Conservation (phyloP, 768 basidiomycete species). For the Chlorophyllum brunneum region DNA sequence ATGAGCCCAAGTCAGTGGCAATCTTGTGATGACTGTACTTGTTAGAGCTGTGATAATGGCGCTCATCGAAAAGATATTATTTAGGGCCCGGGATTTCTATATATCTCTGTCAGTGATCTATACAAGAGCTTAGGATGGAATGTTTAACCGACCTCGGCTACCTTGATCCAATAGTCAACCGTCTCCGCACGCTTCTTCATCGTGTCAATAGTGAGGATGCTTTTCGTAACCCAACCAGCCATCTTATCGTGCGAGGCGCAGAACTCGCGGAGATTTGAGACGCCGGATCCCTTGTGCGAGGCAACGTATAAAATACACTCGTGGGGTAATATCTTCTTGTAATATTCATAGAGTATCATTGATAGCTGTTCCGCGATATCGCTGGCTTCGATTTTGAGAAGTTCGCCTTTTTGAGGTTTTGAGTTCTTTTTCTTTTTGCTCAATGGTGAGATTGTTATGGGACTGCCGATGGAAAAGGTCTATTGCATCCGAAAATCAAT, state of each 20-base stretch:
- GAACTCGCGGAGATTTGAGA: slow-evolving; percentile 48
- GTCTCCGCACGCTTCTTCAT: slow-evolving; percentile 53
- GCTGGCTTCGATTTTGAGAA: slow-evolving; percentile 60
- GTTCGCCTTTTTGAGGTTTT: slow-evolving; percentile 52
- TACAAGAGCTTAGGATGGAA: background rate
- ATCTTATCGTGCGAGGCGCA: slow-evolving; percentile 60
- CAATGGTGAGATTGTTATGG: slow-evolving; percentile 20
- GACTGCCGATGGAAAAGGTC: slow-evolving; percentile 23
- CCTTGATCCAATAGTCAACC: slow-evolving; percentile 73
- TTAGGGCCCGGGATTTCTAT: slow-evolving; percentile 61
- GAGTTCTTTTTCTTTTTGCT: slow-evolving; percentile 37
- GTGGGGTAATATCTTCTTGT: slow-evolving; percentile 62
- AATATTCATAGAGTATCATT: slow-evolving; percentile 67
- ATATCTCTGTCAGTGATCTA: background rate
- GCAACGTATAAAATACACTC: slow-evolving; percentile 72
- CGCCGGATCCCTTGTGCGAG: slow-evolving; percentile 29
- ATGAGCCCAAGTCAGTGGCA: slow-evolving; percentile 67
- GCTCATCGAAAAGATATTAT: slow-evolving; percentile 67
- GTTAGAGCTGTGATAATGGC: slow-evolving; percentile 63
- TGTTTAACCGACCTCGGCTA: slow-evolving; percentile 58
- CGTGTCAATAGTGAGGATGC: slow-evolving; percentile 49
- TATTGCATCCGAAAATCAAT: slow-evolving; percentile 10
- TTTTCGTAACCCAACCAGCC: slow-evolving; percentile 63
- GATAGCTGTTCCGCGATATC: slow-evolving; percentile 80
- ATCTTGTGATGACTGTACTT: slow-evolving; percentile 50